Conservation (phyloP, 1,284 basidiomycete genomes). For the Sanghuangporus weigelae region DNA sequence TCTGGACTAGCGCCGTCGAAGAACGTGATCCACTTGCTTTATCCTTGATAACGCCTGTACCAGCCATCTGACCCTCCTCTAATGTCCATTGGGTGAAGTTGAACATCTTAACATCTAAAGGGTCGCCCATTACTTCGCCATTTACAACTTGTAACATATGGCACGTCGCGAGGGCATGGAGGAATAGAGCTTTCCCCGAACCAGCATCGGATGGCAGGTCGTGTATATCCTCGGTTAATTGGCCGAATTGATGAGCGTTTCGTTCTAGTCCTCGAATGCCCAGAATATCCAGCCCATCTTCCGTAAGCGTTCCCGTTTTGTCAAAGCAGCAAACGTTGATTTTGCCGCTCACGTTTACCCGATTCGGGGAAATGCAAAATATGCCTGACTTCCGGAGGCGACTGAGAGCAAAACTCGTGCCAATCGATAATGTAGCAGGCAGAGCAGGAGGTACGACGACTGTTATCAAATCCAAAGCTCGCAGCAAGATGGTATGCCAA, state of each 20-base stretch:
- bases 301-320: constrained; percentile 98
- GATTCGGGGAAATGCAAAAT: constrained; percentile 95
- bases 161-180: constrained; percentile 94
- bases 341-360: constrained; percentile 96
- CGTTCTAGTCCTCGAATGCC: constrained; percentile 84
- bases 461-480: constrained; percentile 96
- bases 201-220: constrained; percentile 73
- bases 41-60: constrained; percentile 65
- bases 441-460: constrained; percentile 97
- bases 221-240: constrained; percentile 82
- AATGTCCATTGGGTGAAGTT: constrained; percentile 95
- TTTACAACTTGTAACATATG: constrained; percentile 94
- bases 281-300: constrained; percentile 96
- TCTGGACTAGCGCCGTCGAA: constrained; percentile 91
- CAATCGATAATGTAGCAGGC: constrained; percentile 96
- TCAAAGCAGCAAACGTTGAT: constrained; percentile 99
- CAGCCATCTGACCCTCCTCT: constrained; percentile 81
- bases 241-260: constrained; percentile 75
- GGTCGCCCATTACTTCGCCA: constrained; percentile 89
- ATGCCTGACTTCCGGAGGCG: constrained; percentile 87
- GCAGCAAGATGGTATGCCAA: constrained; percentile 89
- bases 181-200: constrained; percentile 77
- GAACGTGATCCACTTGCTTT: constrained; percentile 60
- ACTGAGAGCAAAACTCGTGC: constrained; percentile 92
- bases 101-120: constrained; percentile 97